phyloP scores from a whole-genome alignment of 371 early-diverging fungal genomes.

The Syncephalastrum monosporum region DNA sequence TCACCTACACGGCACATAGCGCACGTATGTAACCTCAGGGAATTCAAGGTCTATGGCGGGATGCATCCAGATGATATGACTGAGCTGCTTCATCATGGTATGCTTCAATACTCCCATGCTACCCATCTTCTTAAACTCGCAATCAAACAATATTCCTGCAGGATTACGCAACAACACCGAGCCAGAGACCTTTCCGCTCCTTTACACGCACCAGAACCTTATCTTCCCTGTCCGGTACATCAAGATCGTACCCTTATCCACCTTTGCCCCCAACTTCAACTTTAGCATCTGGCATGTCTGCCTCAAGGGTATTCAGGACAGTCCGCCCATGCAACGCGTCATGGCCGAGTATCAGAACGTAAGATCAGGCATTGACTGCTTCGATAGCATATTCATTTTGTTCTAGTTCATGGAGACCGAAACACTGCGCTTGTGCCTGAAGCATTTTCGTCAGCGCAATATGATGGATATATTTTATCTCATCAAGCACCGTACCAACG shows the following conservation, averaged over 20 bases:
- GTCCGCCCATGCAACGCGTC: slow-evolving; percentile 56
- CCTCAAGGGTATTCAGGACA: slow-evolving; percentile 74
- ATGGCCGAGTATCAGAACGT: slow-evolving; percentile 68
- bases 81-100: slow-evolving; percentile 86
- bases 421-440: slow-evolving; percentile 81
- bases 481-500: slow-evolving; percentile 60
- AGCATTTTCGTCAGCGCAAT: slow-evolving; percentile 85
- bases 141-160: slow-evolving; percentile 14
- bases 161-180: slow-evolving; percentile 88
- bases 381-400: slow-evolving; percentile 1
- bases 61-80: slow-evolving; percentile 75
- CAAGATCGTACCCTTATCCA: slow-evolving; percentile 89
- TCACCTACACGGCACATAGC: slow-evolving; percentile 35
- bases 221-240: slow-evolving; percentile 83
- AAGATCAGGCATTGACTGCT: slow-evolving; percentile 21
- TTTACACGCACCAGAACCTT: slow-evolving; percentile 13
- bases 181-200: slow-evolving; percentile 84
- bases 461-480: slow-evolving; percentile 69
- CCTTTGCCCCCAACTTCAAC: slow-evolving; percentile 93
- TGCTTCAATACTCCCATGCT: slow-evolving; percentile 9
- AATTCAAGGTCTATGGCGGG: slow-evolving; percentile 93
- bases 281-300: slow-evolving; percentile 95
- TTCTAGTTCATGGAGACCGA: slow-evolving; percentile 73
- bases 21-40: slow-evolving; percentile 96
- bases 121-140: not conserved